Percentiles rank a stretch among this genome's conserved stretches.
These are phyloP conservation scores for Zygosaccharomyces kombuchaensis DNA, from an alignment of 805 yeast species.

Conservation along the genomic window DNA sequence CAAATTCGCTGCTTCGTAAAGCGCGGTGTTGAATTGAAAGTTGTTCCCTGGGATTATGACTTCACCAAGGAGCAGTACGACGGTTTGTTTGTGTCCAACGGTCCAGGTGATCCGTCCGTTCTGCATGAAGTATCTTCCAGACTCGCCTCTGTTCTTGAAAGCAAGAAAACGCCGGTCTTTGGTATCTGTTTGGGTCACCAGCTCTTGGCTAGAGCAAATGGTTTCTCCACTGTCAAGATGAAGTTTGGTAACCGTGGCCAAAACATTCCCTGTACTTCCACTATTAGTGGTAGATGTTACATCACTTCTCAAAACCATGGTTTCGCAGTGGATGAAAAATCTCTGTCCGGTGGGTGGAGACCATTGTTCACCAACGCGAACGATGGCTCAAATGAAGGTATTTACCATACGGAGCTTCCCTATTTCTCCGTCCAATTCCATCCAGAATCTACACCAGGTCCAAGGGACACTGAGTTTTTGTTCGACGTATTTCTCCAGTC, in stretches of 20 bases:
- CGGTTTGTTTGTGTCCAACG: slow-evolving; percentile 94
- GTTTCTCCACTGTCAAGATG: slow-evolving; percentile 87
- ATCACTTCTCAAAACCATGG: slow-evolving; percentile 99
- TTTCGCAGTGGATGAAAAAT: slow-evolving; percentile 83
- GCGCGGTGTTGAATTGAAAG: slow-evolving; percentile 93
- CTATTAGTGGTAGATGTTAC: slow-evolving; percentile 91
- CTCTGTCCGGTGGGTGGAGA: slow-evolving; percentile 80
- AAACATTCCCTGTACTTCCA: slow-evolving; percentile 91
- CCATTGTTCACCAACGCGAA: slow-evolving; percentile 93
- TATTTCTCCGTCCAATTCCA: slow-evolving; percentile 98
- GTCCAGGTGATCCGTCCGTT: slow-evolving; percentile 98
- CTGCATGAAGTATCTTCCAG: slow-evolving; percentile 63
- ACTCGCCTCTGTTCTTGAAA: slow-evolving; percentile 52
- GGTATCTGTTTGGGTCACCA: slow-evolving; percentile 99
- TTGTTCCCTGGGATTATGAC: slow-evolving; percentile 95
- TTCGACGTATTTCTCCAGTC: slow-evolving; percentile 89
- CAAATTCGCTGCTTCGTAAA: slow-evolving; percentile 95
- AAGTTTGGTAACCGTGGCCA: slow-evolving; percentile 99
- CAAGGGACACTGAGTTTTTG: slow-evolving; percentile 96
- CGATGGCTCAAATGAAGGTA: slow-evolving; percentile 98
- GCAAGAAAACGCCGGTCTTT: slow-evolving; percentile 80
- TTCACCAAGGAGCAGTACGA: slow-evolving; percentile 77
- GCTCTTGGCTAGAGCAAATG: slow-evolving; percentile 89
- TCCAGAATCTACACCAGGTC: slow-evolving; percentile 99
- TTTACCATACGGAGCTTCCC: slow-evolving; percentile 82